Evolutionary conservation across 1,284 basidiomycete genomes (phyloP), one percentile per base, ranked within the genome.

Genomic region (Rhodotorula sp.): DNA sequence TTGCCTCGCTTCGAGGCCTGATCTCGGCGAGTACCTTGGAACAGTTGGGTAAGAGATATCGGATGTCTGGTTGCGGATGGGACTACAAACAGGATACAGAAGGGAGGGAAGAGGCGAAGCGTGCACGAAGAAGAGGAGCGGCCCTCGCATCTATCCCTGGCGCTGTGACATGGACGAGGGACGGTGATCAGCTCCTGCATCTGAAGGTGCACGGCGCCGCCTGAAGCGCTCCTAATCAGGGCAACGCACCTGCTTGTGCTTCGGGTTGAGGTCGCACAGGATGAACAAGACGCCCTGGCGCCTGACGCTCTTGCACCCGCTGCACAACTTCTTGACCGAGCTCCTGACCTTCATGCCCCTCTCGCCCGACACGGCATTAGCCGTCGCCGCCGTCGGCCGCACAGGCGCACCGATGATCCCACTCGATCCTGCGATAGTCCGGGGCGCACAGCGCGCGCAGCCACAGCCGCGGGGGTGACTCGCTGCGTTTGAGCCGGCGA

Each of bases 321-420:
- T 77, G 70, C 80, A 81, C 67, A 60, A 61, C 75, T 77, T 84
- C 83, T 96, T 97, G 76, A 98, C 91, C 13, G 92, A 92, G 44
- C 90, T 90, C 70, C 94, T 87, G 65, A 99, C 94, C 85, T 98
- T 99, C 91, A 97, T 96, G 52, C 93, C 93, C 74, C 94, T 83
- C 37, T 65, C 59, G 28, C 40, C 48, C 7, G 50, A 10, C 11
- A 50, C 44, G 8, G 61, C 34, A 10, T 5, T 26, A 22, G 47
- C 37, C 24, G 28, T 22, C 1, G 55, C 52, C 9, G 30, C 20
- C 7, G 37, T 16, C 9, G 28, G 54, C 22, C 61, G 40, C 2
- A n/a, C 7, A 18, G 61, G 56, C 15, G 46, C 24, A 26, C 50
- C 57, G 62, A 47, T 30, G 64, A 60, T 26, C 16, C 47, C 34